These are phyloP conservation scores for Magnusiomyces fungicola DNA, from an alignment of 1,139 yeast genomes.

Conservation along the genomic window DNA sequence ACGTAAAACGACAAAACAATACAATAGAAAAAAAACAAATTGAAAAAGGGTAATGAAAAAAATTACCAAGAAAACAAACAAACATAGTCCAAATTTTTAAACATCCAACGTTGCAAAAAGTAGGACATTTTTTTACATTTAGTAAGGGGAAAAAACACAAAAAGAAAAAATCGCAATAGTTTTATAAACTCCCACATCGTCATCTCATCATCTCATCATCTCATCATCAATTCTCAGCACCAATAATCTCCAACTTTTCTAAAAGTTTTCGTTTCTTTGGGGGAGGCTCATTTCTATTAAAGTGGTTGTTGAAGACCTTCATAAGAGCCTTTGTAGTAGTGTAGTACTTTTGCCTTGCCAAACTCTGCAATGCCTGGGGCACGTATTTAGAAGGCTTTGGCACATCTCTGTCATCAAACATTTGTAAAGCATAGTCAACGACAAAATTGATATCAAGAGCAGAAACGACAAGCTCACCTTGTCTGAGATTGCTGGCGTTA, in stretches of 20 bases:
- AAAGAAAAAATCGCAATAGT: too few relatives aligned
- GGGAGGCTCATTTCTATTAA: neutral
- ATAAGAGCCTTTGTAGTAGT: neutral
- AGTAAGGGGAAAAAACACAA: too few relatives aligned
- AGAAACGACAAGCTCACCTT: neutral
- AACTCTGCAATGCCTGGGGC: neutral
- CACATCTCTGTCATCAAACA: neutral
- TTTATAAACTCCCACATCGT: too few relatives aligned
- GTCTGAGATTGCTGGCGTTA: neutral
- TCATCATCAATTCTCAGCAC: too few relatives aligned
- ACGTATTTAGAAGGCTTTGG: slow-evolving; percentile 1
- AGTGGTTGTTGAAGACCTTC: neutral
- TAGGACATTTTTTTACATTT: too few relatives aligned
- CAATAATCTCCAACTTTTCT: neutral
- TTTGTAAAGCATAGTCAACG: neutral
- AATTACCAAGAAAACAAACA: too few relatives aligned
- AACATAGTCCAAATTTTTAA: too few relatives aligned
- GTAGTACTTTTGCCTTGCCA: neutral
- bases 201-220: too few relatives aligned
- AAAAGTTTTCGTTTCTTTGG: neutral
- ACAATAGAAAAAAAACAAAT: too few relatives aligned
- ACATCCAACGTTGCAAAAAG: too few relatives aligned
- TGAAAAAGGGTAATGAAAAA: too few relatives aligned
- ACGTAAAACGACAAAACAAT: too few relatives aligned
- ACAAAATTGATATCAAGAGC: neutral